Percentiles rank a stretch among this genome's conserved stretches.
Conservation (phyloP, 768 basidiomycete genomes). For the Amanita phalloides region DNA sequence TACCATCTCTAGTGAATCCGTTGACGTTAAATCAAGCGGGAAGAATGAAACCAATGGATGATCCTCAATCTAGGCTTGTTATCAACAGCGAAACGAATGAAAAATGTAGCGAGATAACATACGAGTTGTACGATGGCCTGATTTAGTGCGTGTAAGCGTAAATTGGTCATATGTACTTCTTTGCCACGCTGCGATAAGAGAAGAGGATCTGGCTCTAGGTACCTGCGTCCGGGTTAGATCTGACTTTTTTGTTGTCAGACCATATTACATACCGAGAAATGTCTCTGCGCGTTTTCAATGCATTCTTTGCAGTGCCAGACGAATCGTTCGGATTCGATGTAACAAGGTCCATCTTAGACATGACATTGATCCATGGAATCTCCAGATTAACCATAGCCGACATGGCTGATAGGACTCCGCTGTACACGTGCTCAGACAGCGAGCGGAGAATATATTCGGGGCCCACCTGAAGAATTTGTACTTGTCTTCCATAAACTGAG, state of each 20-base stretch:
- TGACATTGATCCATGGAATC: slow-evolving; percentile 93
- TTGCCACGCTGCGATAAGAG: slow-evolving; percentile 56
- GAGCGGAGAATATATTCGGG: not conserved
- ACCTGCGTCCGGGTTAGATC: slow-evolving; percentile 32
- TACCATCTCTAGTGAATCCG: slow-evolving; percentile 83
- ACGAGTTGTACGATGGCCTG: slow-evolving; percentile 93
- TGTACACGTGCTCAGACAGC: slow-evolving; percentile 17
- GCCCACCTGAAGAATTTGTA: slow-evolving; percentile 91
- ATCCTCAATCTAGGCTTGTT: slow-evolving; percentile 74
- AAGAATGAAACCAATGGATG: slow-evolving; percentile 97
- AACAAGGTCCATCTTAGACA: slow-evolving; percentile 99
- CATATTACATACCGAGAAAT: slow-evolving; percentile 57
- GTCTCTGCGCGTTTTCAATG: slow-evolving; percentile 61
- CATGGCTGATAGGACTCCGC: slow-evolving; percentile 96
- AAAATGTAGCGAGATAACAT: slow-evolving; percentile 74
- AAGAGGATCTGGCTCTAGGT: slow-evolving; percentile 93
- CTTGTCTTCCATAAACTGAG: slow-evolving; percentile 99
- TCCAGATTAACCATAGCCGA: slow-evolving; percentile 98
- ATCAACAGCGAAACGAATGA: slow-evolving; percentile 14
- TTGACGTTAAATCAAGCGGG: slow-evolving; percentile 82
- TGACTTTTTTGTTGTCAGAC: not conserved
- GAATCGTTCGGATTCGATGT: slow-evolving; percentile 53
- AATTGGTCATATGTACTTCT: slow-evolving; percentile 47
- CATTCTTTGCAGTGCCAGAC: slow-evolving; percentile 55
- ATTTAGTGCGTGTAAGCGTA: slow-evolving; percentile 88